phyloP scores from a whole-genome alignment of 2,329 filamentous ascomycete species.

The Xylaria hypoxylon region DNA sequence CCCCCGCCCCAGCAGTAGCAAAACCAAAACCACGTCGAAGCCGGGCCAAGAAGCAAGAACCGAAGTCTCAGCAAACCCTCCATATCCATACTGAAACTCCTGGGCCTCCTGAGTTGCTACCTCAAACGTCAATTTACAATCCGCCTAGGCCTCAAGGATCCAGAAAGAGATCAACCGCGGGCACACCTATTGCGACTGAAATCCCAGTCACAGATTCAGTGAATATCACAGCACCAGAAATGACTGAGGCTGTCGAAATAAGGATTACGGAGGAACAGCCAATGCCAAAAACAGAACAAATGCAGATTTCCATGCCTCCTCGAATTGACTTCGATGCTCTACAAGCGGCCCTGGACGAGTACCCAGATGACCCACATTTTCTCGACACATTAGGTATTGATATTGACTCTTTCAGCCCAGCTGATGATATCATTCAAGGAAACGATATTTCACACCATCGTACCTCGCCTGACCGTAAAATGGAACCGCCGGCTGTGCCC shows the following conservation, averaged over 20 bases:
- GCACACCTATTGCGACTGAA: conserved; percentile 36
- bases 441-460: conserved; percentile 12
- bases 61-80: conserved; percentile 47
- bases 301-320: conserved; percentile 27
- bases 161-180: conserved; percentile 33
- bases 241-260: conserved; percentile 15
- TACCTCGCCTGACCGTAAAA: conserved; percentile 24
- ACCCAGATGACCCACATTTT: conserved; percentile 40
- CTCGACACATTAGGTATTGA: conserved; percentile 38
- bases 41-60: conserved; percentile 49
- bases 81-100: conserved; percentile 58
- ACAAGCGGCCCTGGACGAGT: conserved; percentile 40
- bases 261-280: conserved; percentile 34
- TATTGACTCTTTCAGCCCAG: conserved; percentile 38
- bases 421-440: conserved; percentile 35
- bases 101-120: conserved; percentile 58
- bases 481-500: conserved; percentile 42
- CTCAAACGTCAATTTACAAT: conserved; percentile 58
- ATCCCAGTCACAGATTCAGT: conserved; percentile 16
- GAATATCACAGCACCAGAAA: conserved; percentile 6
- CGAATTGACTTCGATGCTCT: conserved; percentile 40
- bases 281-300: conserved; percentile 25
- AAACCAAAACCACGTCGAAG: conserved; percentile 52
- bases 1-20: conserved; percentile 43
- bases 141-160: conserved; percentile 46